Percentiles rank a stretch among this genome's conserved stretches.
phyloP scores from a whole-genome alignment of 2,329 filamentous ascomycete species.

The Camptophora hylomeconis region DNA sequence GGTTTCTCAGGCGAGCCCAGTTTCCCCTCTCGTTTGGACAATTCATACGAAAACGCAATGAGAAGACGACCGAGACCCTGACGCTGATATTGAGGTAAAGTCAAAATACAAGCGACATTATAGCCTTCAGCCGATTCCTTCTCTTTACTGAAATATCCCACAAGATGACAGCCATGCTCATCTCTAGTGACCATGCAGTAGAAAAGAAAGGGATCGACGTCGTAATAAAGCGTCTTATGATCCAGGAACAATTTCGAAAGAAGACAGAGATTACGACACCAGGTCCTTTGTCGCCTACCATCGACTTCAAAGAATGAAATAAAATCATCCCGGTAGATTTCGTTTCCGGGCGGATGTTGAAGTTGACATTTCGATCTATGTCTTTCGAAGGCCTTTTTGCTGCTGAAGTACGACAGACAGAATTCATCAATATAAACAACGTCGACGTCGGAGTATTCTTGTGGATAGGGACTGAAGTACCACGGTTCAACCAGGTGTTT shows the following conservation, averaged over 20 bases:
- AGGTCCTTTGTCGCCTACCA: conserved; percentile 92
- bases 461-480: conserved; percentile 97
- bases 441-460: conserved; percentile 75
- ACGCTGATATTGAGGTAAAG: conserved; percentile 87
- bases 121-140: conserved; percentile 95
- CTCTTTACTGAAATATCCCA: conserved; percentile 98
- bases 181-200: conserved; percentile 93
- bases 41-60: conserved; percentile 95
- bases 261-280: conserved; percentile 93
- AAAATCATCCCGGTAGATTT: conserved; percentile 85
- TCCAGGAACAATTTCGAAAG: conserved; percentile 95
- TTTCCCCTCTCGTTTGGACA: conserved; percentile 89
- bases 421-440: conserved; percentile 96
- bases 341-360: conserved; percentile 88
- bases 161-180: conserved; percentile 88
- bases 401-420: conserved; percentile 81
- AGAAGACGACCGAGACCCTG: conserved; percentile 86
- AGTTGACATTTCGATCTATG: conserved; percentile 84
- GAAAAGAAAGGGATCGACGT: conserved; percentile 76
- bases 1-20: conserved; percentile 95
- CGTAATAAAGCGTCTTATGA: conserved; percentile 82
- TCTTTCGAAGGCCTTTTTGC: conserved; percentile 66
- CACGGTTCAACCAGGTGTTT: conserved; percentile 85
- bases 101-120: conserved; percentile 96
- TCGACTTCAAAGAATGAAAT: conserved; percentile 97